Conservation (phyloP, 306 rosid species). For the Lupinus albus region DNA sequence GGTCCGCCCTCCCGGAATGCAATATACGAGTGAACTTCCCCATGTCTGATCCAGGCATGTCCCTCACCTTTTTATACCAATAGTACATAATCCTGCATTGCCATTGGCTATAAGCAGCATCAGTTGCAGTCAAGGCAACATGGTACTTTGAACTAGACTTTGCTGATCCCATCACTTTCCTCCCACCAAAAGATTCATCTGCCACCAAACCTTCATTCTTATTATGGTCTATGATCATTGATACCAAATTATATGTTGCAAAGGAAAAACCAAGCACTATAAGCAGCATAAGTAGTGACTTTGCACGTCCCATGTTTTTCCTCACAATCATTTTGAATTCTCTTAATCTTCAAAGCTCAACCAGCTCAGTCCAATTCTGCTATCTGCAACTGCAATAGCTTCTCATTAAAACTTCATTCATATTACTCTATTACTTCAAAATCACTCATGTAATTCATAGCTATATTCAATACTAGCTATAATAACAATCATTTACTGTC, state of each 20-base stretch:
- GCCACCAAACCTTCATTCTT: constrained; percentile 49
- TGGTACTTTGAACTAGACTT: constrained; percentile 54
- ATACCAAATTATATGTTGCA: constrained; percentile 71
- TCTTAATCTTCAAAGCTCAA: constrained; percentile 22
- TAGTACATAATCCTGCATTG: constrained; percentile 93
- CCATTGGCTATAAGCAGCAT: constrained; percentile 92
- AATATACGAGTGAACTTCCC: constrained; percentile 79
- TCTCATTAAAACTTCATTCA: constrained; percentile 16
- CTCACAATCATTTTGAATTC: constrained; percentile 63
- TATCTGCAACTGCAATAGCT: constrained; percentile 32
- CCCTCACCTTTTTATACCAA: constrained; percentile 83
- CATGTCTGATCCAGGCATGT: constrained; percentile 84
- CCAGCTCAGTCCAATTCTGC: constrained; percentile 25
- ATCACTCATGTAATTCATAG: constrained; percentile 22
- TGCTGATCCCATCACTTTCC: constrained; percentile 31
- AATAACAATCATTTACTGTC: neutral
- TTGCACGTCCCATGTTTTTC: constrained; percentile 64
- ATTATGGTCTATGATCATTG: constrained; percentile 55
- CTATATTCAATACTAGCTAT: neutral
- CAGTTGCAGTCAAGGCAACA: constrained; percentile 87
- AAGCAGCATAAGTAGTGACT: constrained; percentile 62
- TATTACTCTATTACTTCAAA: constrained; percentile 17
- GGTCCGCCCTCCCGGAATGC: constrained; percentile 78
- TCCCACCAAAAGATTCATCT: constrained; percentile 42
- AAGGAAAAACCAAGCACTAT: constrained; percentile 69